Conservation (phyloP, 2,329 filamentous ascomycete species). For the Aurifilum marmelostoma region DNA sequence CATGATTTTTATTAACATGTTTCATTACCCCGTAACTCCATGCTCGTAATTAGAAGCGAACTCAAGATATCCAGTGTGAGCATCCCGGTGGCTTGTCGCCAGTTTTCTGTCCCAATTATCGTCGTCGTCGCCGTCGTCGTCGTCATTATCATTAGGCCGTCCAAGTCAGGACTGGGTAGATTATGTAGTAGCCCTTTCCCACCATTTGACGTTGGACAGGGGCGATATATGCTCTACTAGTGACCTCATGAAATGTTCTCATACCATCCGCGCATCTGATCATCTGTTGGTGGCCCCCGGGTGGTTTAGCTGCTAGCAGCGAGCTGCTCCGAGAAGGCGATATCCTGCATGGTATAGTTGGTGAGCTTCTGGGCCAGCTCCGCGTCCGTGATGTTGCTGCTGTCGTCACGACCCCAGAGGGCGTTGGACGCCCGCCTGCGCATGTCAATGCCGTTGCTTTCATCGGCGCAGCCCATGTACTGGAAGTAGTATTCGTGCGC, state of each 20-base stretch:
- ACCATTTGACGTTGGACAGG: neutral
- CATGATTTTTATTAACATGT: neutral
- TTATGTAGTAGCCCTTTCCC: neutral
- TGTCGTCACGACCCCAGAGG: slow-evolving; percentile 12
- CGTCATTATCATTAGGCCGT: neutral
- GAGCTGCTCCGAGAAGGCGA: slow-evolving; percentile 21
- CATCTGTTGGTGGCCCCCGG: neutral
- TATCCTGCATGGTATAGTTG: slow-evolving; percentile 32
- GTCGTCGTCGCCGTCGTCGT: neutral
- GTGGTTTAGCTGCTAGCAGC: slow-evolving; percentile 2
- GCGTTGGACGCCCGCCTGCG: slow-evolving; percentile 28
- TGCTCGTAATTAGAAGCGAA: neutral
- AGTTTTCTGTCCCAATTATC: neutral
- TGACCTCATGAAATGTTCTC: neutral
- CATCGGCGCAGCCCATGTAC: slow-evolving; percentile 39
- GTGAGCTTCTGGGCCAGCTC: slow-evolving; percentile 46
- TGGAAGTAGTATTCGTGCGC: slow-evolving; percentile 56
- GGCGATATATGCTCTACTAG: neutral
- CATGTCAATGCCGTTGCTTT: slow-evolving; percentile 41
- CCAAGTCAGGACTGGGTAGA: neutral
- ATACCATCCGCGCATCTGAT: neutral
- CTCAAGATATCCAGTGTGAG: neutral
- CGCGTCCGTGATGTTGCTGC: slow-evolving; percentile 36
- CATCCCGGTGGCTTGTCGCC: neutral
- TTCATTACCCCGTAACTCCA: neutral